These are phyloP conservation scores for Cantharellus anzutake DNA, from an alignment of 768 basidiomycete species.

Conservation along the genomic window DNA sequence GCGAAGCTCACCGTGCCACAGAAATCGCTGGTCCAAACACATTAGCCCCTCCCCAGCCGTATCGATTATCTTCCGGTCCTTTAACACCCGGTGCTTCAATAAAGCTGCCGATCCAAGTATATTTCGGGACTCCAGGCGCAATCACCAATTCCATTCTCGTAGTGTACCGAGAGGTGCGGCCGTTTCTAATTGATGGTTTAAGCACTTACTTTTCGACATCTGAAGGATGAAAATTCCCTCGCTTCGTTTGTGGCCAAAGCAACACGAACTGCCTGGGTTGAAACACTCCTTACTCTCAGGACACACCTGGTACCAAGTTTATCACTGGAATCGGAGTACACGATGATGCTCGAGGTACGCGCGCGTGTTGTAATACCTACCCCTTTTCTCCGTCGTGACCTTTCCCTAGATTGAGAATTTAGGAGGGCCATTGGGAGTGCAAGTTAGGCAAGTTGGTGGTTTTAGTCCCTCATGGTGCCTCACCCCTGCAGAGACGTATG, in stretches of 20 bases:
- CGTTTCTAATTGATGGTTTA: background rate
- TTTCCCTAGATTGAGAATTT: constrained; percentile 29
- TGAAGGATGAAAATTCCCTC: background rate
- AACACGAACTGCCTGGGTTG: constrained; percentile 24
- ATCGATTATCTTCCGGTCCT: background rate
- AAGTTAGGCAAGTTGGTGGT: constrained; percentile 37
- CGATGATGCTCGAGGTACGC: constrained; percentile 10
- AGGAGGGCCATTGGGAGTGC: constrained; percentile 22
- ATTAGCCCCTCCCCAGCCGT: background rate
- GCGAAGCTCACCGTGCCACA: constrained; percentile 9
- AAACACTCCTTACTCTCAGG: constrained; percentile 35
- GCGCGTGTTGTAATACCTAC: background rate
- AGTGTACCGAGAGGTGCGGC: background rate
- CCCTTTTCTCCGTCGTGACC: background rate
- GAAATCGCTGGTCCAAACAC: background rate
- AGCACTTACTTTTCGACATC: background rate
- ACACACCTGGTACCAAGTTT: constrained; percentile 30
- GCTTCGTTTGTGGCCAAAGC: background rate
- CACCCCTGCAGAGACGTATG: constrained; percentile 26
- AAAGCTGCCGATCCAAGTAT: too few species aligned
- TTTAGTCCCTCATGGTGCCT: constrained; percentile 57
- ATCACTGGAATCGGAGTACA: constrained; percentile 3
- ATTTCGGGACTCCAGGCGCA: background rate
- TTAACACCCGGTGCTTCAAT: background rate
- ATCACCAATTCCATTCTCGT: background rate